phyloP scores from a whole-genome alignment of 148 eudicot genomes.

The Cornus kousa region DNA sequence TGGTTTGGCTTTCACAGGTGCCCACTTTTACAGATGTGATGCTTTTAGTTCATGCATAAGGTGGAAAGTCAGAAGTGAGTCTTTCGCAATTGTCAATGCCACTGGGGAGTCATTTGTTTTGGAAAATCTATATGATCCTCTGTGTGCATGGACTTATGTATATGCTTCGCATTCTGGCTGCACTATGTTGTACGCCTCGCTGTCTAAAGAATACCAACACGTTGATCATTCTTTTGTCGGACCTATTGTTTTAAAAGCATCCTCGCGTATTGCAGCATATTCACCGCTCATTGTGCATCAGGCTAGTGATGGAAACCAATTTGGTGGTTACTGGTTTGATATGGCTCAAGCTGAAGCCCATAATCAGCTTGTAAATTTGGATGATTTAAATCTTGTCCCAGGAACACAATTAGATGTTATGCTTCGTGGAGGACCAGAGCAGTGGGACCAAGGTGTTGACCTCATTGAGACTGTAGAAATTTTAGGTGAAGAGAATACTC shows the following conservation, averaged over 20 bases:
- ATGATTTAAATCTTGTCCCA: conserved; percentile 60
- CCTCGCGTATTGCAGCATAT: conserved; percentile 60
- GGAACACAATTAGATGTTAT: conserved; percentile 63
- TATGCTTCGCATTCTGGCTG: conserved; percentile 58
- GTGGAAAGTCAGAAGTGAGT: conserved; percentile 70
- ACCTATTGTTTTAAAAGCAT: conserved; percentile 54
- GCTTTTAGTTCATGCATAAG: conserved; percentile 62
- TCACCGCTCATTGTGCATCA: conserved; percentile 58
- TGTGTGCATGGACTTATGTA: conserved; percentile 63
- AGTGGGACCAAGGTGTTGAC: conserved; percentile 73
- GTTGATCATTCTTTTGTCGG: conserved; percentile 43
- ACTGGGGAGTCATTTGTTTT: conserved; percentile 33
- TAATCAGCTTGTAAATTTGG: conserved; percentile 40
- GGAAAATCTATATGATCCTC: conserved; percentile 42
- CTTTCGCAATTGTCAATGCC: conserved; percentile 52
- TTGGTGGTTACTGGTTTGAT: conserved; percentile 88
- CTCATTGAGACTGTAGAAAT: conserved; percentile 49
- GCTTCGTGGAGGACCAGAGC: conserved; percentile 79
- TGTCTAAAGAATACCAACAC: conserved; percentile 41
- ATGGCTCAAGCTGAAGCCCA: conserved; percentile 36
- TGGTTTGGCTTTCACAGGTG: conserved; percentile 44
- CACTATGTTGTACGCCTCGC: conserved; percentile 56
- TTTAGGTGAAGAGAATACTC: conserved; percentile 36
- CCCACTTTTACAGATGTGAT: conserved; percentile 66
- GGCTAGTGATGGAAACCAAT: conserved; percentile 81